These are phyloP conservation scores for Excoecaria cochinchinensis DNA, from an alignment of 345 rosid genomes.

Conservation along the genomic window DNA sequence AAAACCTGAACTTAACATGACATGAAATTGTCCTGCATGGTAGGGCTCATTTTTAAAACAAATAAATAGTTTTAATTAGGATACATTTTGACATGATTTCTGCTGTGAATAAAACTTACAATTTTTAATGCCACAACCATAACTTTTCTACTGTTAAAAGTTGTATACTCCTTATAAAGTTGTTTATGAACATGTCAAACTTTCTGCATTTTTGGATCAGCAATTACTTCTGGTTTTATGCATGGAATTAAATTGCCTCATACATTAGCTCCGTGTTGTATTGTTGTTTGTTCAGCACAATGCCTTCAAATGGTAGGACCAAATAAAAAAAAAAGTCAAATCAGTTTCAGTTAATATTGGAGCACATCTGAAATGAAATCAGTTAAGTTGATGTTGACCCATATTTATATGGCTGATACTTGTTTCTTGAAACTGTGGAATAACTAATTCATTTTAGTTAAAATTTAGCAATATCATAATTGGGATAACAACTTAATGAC, in stretches of 20 bases:
- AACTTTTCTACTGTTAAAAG: not conserved
- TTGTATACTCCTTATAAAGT: too few species aligned
- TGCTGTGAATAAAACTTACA: not conserved
- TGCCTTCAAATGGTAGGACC: not conserved
- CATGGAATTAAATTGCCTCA: not conserved
- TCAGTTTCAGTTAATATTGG: not conserved
- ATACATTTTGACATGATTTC: not conserved
- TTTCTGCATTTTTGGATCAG: not conserved
- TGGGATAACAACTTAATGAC: not conserved
- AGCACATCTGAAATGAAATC: not conserved
- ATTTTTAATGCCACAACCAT: not conserved
- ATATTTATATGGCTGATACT: not conserved
- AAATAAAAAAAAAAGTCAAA: not conserved
- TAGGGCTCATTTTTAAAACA: not conserved
- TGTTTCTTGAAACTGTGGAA: not conserved
- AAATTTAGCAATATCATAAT: not conserved
- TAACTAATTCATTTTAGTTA: not conserved
- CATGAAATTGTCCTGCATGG: not conserved
- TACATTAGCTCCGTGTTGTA: not conserved
- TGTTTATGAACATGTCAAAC: not conserved
- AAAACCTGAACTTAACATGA: not conserved
- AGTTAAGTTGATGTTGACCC: too few species aligned
- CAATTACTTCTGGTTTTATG: not conserved
- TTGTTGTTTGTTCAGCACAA: not conserved
- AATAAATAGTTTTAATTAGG: not conserved